Percentiles rank a stretch among this genome's conserved stretches.
Conservation (phyloP, 805 yeast species). For the Kuraishia piskuri region DNA sequence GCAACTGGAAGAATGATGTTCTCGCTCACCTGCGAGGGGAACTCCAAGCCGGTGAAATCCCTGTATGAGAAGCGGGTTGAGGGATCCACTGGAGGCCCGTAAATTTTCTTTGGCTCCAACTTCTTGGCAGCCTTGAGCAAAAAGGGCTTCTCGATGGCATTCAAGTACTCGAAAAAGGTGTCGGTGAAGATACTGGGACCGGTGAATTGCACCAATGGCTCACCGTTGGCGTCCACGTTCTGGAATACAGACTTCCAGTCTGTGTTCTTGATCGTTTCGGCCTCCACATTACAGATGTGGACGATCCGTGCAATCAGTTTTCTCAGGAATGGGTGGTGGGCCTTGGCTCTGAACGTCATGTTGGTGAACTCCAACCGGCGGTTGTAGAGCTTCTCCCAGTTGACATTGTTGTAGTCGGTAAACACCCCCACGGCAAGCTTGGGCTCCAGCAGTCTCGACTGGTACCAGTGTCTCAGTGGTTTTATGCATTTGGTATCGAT, state of each 20-base stretch:
- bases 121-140: slow-evolving; percentile 8
- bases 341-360: slow-evolving; percentile 19
- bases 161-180: slow-evolving; percentile 23
- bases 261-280: slow-evolving; percentile 13
- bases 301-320: slow-evolving; percentile 23
- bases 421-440: slow-evolving; percentile 20
- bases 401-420: slow-evolving; percentile 20
- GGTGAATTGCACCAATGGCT: slow-evolving; percentile 21
- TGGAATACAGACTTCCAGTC: slow-evolving; percentile 21
- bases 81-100: slow-evolving; percentile 1
- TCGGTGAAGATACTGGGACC: slow-evolving; percentile 27
- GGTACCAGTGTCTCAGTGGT: slow-evolving; percentile 27
- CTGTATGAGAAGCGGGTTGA: neutral
- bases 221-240: slow-evolving; percentile 24
- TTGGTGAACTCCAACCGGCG: slow-evolving; percentile 21
- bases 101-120: slow-evolving; percentile 8
- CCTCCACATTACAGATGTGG: slow-evolving; percentile 17
- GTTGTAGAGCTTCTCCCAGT: slow-evolving; percentile 23
- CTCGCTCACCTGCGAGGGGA: slow-evolving; percentile 1
- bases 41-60: neutral
- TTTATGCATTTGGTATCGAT: slow-evolving; percentile 49
- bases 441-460: slow-evolving; percentile 10
- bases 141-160: slow-evolving; percentile 11
- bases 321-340: slow-evolving; percentile 25
- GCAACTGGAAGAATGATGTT: slow-evolving; percentile 15